phyloP scores from a whole-genome alignment of 1,139 yeast species.

The Taiozyma sp. region DNA sequence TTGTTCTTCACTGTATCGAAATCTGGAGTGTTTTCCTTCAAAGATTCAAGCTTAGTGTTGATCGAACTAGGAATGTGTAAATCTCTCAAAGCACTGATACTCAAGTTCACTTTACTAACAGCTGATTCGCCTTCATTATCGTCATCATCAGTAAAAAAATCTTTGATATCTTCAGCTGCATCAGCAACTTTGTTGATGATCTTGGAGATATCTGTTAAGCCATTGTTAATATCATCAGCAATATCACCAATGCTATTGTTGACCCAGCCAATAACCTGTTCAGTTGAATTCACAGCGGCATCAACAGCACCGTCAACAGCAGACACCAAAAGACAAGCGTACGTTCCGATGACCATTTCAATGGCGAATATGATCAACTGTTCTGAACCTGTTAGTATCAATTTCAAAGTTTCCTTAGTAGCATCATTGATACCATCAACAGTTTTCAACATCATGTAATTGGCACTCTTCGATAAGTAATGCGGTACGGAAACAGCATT shows the following conservation, averaged over 20 bases:
- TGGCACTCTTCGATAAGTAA: slow-evolving; percentile 50
- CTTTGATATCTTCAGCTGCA: slow-evolving; percentile 42
- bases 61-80: slow-evolving; percentile 62
- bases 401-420: slow-evolving; percentile 33
- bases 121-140: slow-evolving; percentile 29
- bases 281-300: slow-evolving; percentile 71
- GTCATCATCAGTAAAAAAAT: slow-evolving; percentile 49
- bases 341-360: slow-evolving; percentile 78
- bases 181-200: slow-evolving; percentile 47
- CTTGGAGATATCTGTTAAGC: slow-evolving; percentile 48
- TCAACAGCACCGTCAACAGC: slow-evolving; percentile 69
- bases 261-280: slow-evolving; percentile 51
- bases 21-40: slow-evolving; percentile 50
- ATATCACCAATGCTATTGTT: slow-evolving; percentile 53
- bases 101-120: slow-evolving; percentile 47
- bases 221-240: slow-evolving; percentile 58
- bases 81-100: slow-evolving; percentile 50
- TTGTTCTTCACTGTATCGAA: slow-evolving; percentile 51
- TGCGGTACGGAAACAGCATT: slow-evolving; percentile 48
- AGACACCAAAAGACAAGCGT: slow-evolving; percentile 74
- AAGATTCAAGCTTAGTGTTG: slow-evolving; percentile 42
- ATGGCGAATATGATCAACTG: slow-evolving; percentile 58
- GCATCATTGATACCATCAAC: slow-evolving; percentile 44
- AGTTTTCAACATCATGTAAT: slow-evolving; percentile 41
- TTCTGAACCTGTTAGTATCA: slow-evolving; percentile 54